These are phyloP conservation scores for Fusarium verrucosum DNA, from an alignment of 2,329 filamentous ascomycete genomes.

Conservation along the genomic window DNA sequence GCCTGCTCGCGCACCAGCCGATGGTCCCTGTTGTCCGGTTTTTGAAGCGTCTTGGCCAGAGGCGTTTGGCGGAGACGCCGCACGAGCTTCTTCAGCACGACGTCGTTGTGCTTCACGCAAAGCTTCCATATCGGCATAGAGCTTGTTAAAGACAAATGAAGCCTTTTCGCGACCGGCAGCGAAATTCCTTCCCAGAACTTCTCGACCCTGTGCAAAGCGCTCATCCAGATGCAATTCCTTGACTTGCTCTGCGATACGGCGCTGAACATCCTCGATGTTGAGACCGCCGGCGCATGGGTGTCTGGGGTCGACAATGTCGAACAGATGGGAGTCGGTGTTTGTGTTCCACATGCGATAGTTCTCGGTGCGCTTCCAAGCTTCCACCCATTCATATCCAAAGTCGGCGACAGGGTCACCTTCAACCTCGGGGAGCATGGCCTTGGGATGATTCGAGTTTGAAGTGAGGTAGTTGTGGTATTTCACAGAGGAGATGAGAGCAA, in stretches of 20 bases:
- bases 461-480: slow-evolving; percentile 85
- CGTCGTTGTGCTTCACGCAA: slow-evolving; percentile 58
- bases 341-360: slow-evolving; percentile 91
- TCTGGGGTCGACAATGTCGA: slow-evolving; percentile 91
- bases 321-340: slow-evolving; percentile 84
- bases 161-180: slow-evolving; percentile 89
- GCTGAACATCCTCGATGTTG: slow-evolving; percentile 92
- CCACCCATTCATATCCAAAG: slow-evolving; percentile 84
- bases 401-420: slow-evolving; percentile 88
- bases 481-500: slow-evolving; percentile 85
- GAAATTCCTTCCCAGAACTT: slow-evolving; percentile 88
- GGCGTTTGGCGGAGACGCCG: slow-evolving; percentile 15
- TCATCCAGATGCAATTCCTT: slow-evolving; percentile 95
- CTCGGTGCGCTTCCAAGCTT: slow-evolving; percentile 87
- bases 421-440: slow-evolving; percentile 70
- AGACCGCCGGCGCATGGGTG: slow-evolving; percentile 94
- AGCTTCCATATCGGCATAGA: slow-evolving; percentile 89
- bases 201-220: slow-evolving; percentile 81
- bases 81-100: slow-evolving; percentile 52
- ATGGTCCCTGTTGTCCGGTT: slow-evolving; percentile 57
- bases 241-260: slow-evolving; percentile 88
- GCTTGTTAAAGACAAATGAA: slow-evolving; percentile 82
- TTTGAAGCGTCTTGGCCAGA: slow-evolving; percentile 49
- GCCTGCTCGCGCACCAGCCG: slow-evolving; percentile 65
- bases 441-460: slow-evolving; percentile 72